These are phyloP conservation scores for Linum usitatissimum DNA, from an alignment of 345 rosid species.

Conservation along the genomic window DNA sequence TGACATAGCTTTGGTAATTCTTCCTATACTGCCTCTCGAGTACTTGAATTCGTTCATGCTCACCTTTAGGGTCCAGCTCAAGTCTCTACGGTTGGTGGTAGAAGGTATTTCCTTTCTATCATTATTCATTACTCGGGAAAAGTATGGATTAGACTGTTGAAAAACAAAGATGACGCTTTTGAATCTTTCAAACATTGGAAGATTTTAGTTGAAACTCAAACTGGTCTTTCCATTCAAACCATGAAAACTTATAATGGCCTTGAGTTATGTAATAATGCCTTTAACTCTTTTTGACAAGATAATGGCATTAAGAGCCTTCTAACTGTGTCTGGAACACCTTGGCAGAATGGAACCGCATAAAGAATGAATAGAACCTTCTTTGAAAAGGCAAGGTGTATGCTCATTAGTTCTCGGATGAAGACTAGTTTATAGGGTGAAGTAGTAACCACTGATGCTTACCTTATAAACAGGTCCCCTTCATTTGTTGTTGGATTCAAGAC, in stretches of 20 bases:
- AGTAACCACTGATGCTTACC: too few species aligned
- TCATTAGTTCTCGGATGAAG: too few species aligned
- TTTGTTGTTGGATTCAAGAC: too few species aligned
- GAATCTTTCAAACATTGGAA: conserved; percentile 3
- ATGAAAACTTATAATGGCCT: neutral
- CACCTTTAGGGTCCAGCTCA: neutral
- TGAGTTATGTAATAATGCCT: neutral
- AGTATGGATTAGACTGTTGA: neutral
- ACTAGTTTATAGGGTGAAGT: too few species aligned
- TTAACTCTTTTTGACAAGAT: neutral
- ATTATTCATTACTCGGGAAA: conserved; percentile 5
- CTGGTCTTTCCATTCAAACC: neutral
- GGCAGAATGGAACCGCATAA: conserved; percentile 2
- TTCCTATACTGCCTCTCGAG: neutral
- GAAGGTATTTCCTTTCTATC: conserved; percentile 4
- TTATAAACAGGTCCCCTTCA: too few species aligned
- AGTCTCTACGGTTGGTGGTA: neutral
- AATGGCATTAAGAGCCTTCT: neutral
- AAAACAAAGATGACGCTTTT: neutral
- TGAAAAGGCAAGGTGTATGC: too few species aligned
- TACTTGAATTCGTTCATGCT: conserved; percentile 3
- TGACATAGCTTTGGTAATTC: neutral
- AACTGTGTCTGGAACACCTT: neutral
- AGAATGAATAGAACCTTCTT: neutral
- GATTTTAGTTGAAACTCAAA: neutral